Conservation (phyloP, 331 rosid species). For the Rosa hybrid region DNA sequence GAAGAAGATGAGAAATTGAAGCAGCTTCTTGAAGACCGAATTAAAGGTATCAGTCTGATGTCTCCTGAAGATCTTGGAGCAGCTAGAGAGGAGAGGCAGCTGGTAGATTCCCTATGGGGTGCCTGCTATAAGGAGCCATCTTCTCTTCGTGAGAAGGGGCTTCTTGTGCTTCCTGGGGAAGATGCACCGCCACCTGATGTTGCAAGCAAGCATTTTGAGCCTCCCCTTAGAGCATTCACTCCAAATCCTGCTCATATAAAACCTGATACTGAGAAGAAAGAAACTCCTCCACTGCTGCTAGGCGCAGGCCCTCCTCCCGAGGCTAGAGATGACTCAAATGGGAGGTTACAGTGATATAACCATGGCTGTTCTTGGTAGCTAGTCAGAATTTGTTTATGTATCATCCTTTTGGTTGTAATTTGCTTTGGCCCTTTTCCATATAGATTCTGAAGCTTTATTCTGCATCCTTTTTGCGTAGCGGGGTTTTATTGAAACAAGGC, state of each 20-base stretch:
- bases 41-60: constrained; percentile 55
- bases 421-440: background rate
- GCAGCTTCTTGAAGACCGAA: constrained; percentile 77
- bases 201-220: constrained; percentile 77
- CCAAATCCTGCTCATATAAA: constrained; percentile 42
- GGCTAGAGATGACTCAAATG: constrained; percentile 24
- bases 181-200: constrained; percentile 76
- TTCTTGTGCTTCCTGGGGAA: constrained; percentile 83
- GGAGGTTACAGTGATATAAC: constrained; percentile 1
- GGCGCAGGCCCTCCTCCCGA: constrained; percentile 54
- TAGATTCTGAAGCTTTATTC: background rate
- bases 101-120: constrained; percentile 81
- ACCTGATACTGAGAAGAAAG: constrained; percentile 45
- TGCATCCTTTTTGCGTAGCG: background rate
- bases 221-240: constrained; percentile 70
- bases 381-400: background rate
- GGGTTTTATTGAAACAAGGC: background rate
- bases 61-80: constrained; percentile 83
- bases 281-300: constrained; percentile 57
- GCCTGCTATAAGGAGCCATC: constrained; percentile 68
- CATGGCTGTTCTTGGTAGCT: background rate
- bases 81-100: constrained; percentile 75
- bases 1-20: constrained; percentile 66
- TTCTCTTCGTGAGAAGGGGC: constrained; percentile 70
- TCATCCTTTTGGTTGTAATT: background rate